phyloP scores from a whole-genome alignment of 2,329 filamentous ascomycete genomes.

The Aquanectria penicillioides region DNA sequence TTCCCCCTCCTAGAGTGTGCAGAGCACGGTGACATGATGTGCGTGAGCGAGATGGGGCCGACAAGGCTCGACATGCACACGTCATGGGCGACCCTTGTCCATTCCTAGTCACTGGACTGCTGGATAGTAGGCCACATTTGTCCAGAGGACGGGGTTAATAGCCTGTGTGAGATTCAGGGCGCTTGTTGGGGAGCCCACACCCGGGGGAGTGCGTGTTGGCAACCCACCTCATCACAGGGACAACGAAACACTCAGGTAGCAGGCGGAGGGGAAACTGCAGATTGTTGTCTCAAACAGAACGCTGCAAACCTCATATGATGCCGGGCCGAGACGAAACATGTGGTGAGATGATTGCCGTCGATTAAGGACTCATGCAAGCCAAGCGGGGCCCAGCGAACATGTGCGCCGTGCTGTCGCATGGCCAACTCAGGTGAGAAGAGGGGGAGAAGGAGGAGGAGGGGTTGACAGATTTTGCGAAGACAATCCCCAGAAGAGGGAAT shows the following conservation, averaged over 20 bases:
- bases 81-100: constrained; percentile 24
- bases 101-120: constrained; percentile 16
- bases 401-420: constrained; percentile 14
- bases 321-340: constrained; percentile 18
- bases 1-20: not conserved
- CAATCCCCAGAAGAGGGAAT: constrained; percentile 16
- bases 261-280: constrained; percentile 2
- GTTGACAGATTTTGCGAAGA: constrained; percentile 14
- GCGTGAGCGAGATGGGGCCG: constrained; percentile 5
- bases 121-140: constrained; percentile 4
- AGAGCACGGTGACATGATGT: not conserved
- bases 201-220: constrained; percentile 11
- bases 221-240: constrained; percentile 21
- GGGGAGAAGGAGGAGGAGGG: not conserved
- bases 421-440: not conserved
- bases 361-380: constrained; percentile 7
- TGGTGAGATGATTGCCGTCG: constrained; percentile 23
- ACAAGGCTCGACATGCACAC: constrained; percentile 17
- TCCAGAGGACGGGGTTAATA: constrained; percentile 25
- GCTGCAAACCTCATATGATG: constrained; percentile 13
- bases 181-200: constrained; percentile 30
- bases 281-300: not conserved
- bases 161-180: constrained; percentile 39
- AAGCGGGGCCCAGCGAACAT: constrained; percentile 10
- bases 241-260: constrained; percentile 11